These are phyloP conservation scores for Triangularia verruculosa DNA, from an alignment of 2,329 filamentous ascomycete genomes.

Conservation along the genomic window DNA sequence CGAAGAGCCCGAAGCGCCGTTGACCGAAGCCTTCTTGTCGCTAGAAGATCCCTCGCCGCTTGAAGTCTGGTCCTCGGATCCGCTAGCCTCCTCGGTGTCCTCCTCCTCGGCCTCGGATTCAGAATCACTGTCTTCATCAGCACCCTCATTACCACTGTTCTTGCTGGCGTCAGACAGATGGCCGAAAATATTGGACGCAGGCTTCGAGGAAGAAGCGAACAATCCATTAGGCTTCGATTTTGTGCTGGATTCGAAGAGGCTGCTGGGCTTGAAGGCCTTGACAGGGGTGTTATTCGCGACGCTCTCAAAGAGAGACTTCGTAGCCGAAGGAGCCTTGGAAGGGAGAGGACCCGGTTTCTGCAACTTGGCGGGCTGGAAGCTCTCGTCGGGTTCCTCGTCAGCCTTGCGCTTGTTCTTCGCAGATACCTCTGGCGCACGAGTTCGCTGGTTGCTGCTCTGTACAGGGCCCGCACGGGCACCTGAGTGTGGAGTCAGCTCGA, in stretches of 20 bases:
- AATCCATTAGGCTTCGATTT: conserved; percentile 19
- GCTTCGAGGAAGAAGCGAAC: conserved; percentile 36
- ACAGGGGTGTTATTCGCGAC: conserved; percentile 49
- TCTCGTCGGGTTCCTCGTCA: conserved; percentile 44
- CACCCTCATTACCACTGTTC: conserved; percentile 49
- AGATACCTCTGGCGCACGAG: conserved; percentile 40
- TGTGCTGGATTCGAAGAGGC: conserved; percentile 30
- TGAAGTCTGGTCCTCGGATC: conserved; percentile 43
- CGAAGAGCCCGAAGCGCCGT: conserved; percentile 37
- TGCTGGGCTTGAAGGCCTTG: conserved; percentile 33
- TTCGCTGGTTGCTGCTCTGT: conserved; percentile 46
- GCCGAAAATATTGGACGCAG: conserved; percentile 54
- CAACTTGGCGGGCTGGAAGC: conserved; percentile 47
- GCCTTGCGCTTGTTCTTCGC: conserved; percentile 55
- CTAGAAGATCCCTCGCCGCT: conserved; percentile 41
- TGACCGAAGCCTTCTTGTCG: conserved; percentile 29
- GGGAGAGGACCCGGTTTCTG: conserved; percentile 39
- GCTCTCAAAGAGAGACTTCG: conserved; percentile 56
- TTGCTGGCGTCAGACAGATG: conserved; percentile 58
- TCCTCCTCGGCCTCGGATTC: conserved; percentile 30
- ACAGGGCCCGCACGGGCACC: conserved; percentile 35
- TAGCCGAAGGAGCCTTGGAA: conserved; percentile 45
- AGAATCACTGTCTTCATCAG: conserved; percentile 37
- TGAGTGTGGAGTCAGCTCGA: conserved; percentile 42
- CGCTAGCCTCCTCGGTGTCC: conserved; percentile 40